phyloP scores from a whole-genome alignment of 2,329 filamentous ascomycete genomes.

The Trichoderma citrinoviride region DNA sequence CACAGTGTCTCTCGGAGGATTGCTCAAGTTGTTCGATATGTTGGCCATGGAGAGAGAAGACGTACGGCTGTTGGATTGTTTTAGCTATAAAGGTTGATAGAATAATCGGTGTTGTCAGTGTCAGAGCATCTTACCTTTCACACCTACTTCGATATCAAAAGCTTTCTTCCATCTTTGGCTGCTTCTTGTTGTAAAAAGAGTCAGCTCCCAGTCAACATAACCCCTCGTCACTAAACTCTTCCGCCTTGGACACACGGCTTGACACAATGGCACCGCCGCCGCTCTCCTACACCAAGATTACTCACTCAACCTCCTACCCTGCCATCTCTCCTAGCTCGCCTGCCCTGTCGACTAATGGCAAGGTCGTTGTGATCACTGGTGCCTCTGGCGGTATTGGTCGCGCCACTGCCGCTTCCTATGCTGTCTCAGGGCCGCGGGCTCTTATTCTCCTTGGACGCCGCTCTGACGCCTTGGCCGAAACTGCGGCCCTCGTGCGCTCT shows the following conservation, averaged over 20 bases:
- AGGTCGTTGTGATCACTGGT: not conserved
- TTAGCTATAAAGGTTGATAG: not conserved
- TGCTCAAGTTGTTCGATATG: too few species aligned
- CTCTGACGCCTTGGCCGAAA: not conserved
- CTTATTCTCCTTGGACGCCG: not conserved
- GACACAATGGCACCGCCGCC: not conserved
- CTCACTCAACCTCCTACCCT: not conserved
- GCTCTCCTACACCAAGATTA: not conserved
- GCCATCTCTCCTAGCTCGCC: not conserved
- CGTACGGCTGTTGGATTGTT: not conserved
- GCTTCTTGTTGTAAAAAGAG: too few species aligned
- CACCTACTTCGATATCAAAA: not conserved
- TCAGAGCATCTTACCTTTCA: not conserved
- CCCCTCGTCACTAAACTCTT: too few species aligned
- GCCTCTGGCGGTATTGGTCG: not conserved
- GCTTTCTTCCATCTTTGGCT: not conserved
- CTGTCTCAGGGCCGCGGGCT: not conserved
- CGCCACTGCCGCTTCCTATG: not conserved
- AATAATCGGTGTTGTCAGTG: not conserved
- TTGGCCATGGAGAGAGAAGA: too few species aligned
- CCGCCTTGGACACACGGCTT: not conserved
- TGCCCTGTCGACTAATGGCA: not conserved
- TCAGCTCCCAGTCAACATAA: too few species aligned
- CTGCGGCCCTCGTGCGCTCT: not conserved
- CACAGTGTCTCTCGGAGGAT: not conserved